These are phyloP conservation scores for Aspergillus conjunctus DNA, from an alignment of 495 filamentous ascomycete genomes.

Conservation along the genomic window DNA sequence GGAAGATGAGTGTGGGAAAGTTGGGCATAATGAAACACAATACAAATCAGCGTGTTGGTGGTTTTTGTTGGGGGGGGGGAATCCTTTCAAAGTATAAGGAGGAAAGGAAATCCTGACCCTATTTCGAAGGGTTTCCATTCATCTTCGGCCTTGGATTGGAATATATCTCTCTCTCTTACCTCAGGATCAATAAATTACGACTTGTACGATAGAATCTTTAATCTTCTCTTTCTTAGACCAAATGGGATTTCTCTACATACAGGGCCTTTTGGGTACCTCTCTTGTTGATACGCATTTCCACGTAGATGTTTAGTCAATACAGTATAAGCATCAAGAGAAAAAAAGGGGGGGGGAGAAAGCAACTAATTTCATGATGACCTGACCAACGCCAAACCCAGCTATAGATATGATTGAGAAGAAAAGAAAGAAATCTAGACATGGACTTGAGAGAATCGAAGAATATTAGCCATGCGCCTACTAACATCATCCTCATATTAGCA, in stretches of 20 bases:
- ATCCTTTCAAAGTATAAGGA: not conserved
- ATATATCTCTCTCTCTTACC: constrained; percentile 3
- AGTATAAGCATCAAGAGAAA: not conserved
- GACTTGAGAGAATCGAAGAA: not conserved
- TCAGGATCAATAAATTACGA: constrained; percentile 15
- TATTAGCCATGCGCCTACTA: not conserved
- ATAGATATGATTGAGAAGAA: too few relatives aligned
- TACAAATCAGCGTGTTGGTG: not conserved
- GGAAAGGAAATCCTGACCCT: not conserved
- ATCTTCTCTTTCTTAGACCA: not conserved
- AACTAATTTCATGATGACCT: too few relatives aligned
- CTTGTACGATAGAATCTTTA: constrained; percentile 25
- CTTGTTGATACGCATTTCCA: too few relatives aligned
- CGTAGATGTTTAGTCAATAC: not conserved
- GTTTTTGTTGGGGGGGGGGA: not conserved
- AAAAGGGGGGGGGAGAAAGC: not conserved
- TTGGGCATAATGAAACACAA: too few relatives aligned
- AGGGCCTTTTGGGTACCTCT: not conserved
- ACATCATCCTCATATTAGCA: too few relatives aligned
- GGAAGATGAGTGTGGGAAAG: too few relatives aligned
- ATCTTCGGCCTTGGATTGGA: not conserved
- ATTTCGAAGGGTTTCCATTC: constrained; percentile 2
- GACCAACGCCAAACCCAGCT: too few relatives aligned
- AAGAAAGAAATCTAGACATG: not conserved
- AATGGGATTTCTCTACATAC: not conserved